Evolutionary conservation across 73 alveolate genomes (phyloP).

Genomic region (Halteria grandinella): DNA sequence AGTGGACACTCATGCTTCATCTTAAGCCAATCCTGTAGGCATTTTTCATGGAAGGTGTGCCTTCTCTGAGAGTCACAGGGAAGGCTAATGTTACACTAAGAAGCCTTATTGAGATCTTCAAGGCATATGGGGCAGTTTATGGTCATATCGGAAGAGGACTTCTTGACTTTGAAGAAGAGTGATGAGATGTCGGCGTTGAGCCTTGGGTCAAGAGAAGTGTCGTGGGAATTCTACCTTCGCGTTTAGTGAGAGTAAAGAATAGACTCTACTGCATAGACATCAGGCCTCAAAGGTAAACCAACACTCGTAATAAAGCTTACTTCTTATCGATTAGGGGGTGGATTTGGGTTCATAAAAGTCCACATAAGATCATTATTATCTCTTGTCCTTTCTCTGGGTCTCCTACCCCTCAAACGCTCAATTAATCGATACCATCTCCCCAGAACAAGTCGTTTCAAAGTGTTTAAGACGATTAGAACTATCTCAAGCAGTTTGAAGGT

Average conservation of each 20-base stretch:
- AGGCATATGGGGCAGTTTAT: constrained; percentile 16
- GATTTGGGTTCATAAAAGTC: neutral
- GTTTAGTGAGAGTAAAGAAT: no score
- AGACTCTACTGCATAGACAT: no score
- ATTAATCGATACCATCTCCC: neutral
- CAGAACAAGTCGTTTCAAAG: neutral
- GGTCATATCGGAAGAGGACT: neutral
- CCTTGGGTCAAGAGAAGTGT: no score
- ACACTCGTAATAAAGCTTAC: neutral
- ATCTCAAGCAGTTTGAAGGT: constrained; percentile 8
- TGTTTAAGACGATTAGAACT: neutral
- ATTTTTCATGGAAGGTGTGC: constrained; percentile 55
- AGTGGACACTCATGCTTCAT: constrained; percentile 51
- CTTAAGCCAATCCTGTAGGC: constrained; percentile 47
- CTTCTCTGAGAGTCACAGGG: constrained; percentile 26
- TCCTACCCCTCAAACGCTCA: no score
- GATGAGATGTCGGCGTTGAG: neutral
- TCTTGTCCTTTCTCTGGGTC: neutral
- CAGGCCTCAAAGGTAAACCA: no score
- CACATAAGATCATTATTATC: neutral
- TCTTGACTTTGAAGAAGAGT: constrained; percentile 20
- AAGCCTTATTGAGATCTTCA: neutral
- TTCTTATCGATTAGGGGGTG: constrained; percentile 5
- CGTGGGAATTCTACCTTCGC: no score
- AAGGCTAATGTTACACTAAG: neutral